Base-by-base conservation (phyloP, 2,329 filamentous ascomycete species). In the Nigrospora osmanthi region DNA sequence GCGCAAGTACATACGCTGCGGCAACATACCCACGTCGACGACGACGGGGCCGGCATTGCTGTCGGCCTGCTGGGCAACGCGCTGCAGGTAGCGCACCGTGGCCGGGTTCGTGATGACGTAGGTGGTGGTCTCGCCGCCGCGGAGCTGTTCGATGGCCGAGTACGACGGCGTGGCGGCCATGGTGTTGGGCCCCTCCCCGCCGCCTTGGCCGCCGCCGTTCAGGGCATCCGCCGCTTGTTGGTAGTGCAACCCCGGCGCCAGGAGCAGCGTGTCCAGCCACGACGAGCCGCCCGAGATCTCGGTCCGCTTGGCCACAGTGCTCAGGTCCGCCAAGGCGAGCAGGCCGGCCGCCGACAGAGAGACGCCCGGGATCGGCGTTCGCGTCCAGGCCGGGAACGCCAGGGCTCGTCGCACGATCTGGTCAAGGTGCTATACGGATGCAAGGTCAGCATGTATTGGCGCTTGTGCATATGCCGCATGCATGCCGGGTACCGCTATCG, bases 191-290 rank as follows among this genome's bases (percentile, higher is more conserved):
- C 14, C 14, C 32, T 34, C 31, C 17, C 19, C 33, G 40, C 7
- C 15, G 14, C 23, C 35, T 14, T 15, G 28, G 40, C 40, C 40
- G 40, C 66, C 66, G 33, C 64, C 58, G 47, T 67, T 67, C 14
- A 82, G 60, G 1, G 69, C 66, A 12, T 76, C 67, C 11, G 76
- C 77, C 4, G 71, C 68, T 52, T 82, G 76, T 52, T 83, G 77
- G 51, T 74, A 75, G 58, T 83, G 80, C 42, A 83, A 55, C 0
- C 80, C 80, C 0, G 80, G 80, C 2, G 75, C 77, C 3, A 83
- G 66, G 12, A 82, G 64, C 11, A 83, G 64, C 9, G 65, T 64
- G 56, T 83, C 80, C 1, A 79, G 62, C 65, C 74, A 76, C 2
- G 70, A 72, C 1, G 76, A 73, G 3, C 74, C 76, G 23, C 79